phyloP scores from a whole-genome alignment of 169 alveolate genomes.

The Blepharisma undulans region DNA sequence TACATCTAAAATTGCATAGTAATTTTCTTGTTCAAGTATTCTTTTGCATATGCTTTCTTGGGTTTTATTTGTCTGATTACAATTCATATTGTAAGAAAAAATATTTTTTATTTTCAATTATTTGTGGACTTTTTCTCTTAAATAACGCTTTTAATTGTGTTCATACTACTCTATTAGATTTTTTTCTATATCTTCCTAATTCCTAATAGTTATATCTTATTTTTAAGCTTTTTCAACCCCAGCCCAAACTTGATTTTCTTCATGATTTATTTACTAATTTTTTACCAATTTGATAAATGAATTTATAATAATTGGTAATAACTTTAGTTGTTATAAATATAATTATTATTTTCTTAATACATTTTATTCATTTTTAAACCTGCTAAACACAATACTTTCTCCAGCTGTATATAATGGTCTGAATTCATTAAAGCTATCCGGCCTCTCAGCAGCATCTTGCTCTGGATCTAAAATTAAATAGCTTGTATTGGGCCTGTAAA shows the following conservation, averaged over 20 bases:
- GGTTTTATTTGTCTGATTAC: background rate
- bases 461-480: background rate
- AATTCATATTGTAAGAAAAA: background rate
- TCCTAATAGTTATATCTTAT: no score
- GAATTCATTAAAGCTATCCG: background rate
- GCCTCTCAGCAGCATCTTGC: background rate
- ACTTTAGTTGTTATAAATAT: no score
- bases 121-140: background rate
- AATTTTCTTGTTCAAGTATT: slow-evolving; percentile 61
- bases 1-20: slow-evolving; percentile 76
- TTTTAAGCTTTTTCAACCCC: no score
- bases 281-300: no score
- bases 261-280: no score
- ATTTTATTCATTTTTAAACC: background rate
- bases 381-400: background rate
- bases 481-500: background rate
- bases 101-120: no score
- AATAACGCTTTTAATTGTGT: no score
- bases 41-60: slow-evolving; percentile 31
- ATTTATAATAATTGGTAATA: no score
- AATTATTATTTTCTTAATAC: no score
- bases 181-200: no score
- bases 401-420: background rate
- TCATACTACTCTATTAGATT: no score
- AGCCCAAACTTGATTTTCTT: no score